A percentile compares a stretch with the other conserved stretches of the same genome.
Conservation (phyloP, 1,139 yeast species). For the Candida sp. region DNA sequence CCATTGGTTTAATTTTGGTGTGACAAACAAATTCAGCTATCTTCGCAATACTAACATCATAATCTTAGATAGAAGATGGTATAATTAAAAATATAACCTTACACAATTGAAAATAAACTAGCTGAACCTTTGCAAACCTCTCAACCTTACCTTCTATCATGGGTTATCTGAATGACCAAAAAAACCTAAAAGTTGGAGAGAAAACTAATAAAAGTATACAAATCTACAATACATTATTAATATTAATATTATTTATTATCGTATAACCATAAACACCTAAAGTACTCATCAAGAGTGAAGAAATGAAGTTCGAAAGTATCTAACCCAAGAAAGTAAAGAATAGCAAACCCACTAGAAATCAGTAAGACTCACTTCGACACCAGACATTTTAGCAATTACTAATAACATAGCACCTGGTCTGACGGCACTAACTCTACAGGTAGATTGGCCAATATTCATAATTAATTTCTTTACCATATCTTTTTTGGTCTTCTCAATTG, state of each 20-base stretch:
- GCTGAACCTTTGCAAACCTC: neutral
- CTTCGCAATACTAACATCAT: neutral
- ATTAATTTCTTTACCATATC: neutral
- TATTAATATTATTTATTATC: too few relatives aligned
- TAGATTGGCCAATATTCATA: neutral
- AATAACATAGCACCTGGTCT: neutral
- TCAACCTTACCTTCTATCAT: too few relatives aligned
- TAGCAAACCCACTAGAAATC: neutral
- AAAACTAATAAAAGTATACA: neutral
- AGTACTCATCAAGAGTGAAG: neutral
- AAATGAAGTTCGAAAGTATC: neutral
- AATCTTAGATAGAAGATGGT: too few relatives aligned
- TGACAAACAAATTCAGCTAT: too few relatives aligned
- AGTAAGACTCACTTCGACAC: neutral
- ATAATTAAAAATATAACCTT: too few relatives aligned
- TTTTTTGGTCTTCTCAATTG: constrained; percentile 1
- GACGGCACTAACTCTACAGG: neutral
- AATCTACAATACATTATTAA: too few relatives aligned
- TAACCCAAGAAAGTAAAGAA: too few relatives aligned
- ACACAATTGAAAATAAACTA: neutral
- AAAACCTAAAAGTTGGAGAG: neutral
- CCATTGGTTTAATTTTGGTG: too few relatives aligned
- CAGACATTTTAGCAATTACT: neutral
- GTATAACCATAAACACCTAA: neutral
- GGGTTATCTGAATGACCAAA: too few relatives aligned